Evolutionary conservation across 768 basidiomycete genomes (phyloP).

Genomic region (Boletus edulis): DNA sequence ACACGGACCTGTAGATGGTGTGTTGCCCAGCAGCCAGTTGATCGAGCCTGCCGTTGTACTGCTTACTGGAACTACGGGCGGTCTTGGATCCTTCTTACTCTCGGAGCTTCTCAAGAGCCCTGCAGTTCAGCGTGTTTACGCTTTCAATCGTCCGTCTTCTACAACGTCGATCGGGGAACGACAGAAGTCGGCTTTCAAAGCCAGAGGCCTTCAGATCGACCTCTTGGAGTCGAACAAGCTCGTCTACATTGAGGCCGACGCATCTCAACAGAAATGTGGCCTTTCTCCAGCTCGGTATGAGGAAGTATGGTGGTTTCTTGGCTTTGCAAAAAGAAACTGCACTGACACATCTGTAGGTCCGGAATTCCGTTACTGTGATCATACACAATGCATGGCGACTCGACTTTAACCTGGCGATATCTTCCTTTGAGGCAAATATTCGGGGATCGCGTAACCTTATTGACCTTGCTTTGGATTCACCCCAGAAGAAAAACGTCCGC

Average conservation of each 20-base stretch:
- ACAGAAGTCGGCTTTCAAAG: conserved; percentile 29
- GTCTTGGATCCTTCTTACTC: conserved; percentile 38
- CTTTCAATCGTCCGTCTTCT: conserved; percentile 31
- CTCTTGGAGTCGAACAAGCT: conserved; percentile 34
- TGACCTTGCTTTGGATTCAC: conserved; percentile 31
- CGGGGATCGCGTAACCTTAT: conserved; percentile 36
- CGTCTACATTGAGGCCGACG: conserved; percentile 35
- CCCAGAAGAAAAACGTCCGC: conserved; percentile 25
- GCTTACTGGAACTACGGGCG: conserved; percentile 41
- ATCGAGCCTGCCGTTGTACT: conserved; percentile 27
- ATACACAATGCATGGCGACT: conserved; percentile 47
- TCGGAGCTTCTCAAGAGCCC: conserved; percentile 23
- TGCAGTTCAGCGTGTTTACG: conserved; percentile 30
- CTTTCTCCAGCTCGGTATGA: conserved; percentile 21
- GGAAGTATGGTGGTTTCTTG: conserved; percentile 1
- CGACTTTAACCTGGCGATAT: conserved; percentile 40
- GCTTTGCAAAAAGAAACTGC: background rate
- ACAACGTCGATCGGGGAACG: conserved; percentile 18
- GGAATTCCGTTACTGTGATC: conserved; percentile 32
- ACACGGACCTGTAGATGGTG: conserved; percentile 8
- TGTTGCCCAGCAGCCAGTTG: conserved; percentile 3
- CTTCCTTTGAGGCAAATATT: conserved; percentile 43
- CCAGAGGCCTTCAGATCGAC: conserved; percentile 28
- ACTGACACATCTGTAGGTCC: conserved; percentile 24
- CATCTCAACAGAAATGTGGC: conserved; percentile 28